Evolutionary conservation across 1,139 yeast species (phyloP).

Genomic region (Nakaseomyces delphensis): DNA sequence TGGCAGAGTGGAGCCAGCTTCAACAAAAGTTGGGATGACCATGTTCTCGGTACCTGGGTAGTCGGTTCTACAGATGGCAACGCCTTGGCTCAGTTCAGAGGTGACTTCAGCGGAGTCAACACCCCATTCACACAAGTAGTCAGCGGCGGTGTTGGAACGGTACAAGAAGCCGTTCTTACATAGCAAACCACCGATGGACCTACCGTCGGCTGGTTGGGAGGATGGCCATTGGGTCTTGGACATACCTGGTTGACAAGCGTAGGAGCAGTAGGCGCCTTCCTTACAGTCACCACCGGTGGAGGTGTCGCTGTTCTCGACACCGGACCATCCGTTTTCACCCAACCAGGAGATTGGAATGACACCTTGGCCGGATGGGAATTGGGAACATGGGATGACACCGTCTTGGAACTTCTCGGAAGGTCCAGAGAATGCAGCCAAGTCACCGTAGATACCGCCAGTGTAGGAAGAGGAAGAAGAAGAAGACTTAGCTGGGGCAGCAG

Average conservation of each 20-base stretch:
- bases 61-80: constrained; percentile 75
- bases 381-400: constrained; percentile 51
- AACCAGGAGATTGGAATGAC: constrained; percentile 50
- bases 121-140: constrained; percentile 73
- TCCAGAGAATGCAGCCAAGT: constrained; percentile 41
- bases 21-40: constrained; percentile 68
- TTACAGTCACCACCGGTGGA: constrained; percentile 57
- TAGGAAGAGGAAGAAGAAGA: constrained; percentile 27
- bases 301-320: constrained; percentile 50
- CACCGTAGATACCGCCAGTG: constrained; percentile 41
- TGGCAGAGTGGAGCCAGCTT: constrained; percentile 47
- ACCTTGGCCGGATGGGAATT: constrained; percentile 64
- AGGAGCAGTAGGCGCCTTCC: constrained; percentile 71
- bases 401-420: constrained; percentile 51
- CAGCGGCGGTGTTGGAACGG: constrained; percentile 47
- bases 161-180: constrained; percentile 62
- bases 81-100: constrained; percentile 44
- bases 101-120: constrained; percentile 49
- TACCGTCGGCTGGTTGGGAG: constrained; percentile 59
- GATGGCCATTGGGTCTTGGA: constrained; percentile 82
- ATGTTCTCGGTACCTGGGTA: constrained; percentile 83
- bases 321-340: constrained; percentile 66
- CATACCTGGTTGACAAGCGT: constrained; percentile 84
- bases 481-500: constrained; percentile 23
- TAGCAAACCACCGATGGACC: constrained; percentile 66